Conservation (phyloP, 2,329 filamentous ascomycete genomes). For the Lachnellula willkommii region DNA sequence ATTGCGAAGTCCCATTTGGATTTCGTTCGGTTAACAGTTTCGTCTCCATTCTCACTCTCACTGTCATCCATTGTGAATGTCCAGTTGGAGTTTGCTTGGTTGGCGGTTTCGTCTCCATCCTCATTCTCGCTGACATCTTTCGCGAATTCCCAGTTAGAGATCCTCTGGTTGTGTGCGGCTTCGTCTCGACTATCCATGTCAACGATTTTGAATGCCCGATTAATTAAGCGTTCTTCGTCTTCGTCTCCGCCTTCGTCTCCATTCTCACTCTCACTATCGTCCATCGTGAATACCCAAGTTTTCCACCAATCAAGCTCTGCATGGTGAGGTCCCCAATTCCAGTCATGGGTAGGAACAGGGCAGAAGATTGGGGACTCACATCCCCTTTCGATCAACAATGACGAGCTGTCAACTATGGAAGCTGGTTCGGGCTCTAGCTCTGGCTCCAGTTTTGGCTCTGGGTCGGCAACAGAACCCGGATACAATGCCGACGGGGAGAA, state of each 20-base stretch:
- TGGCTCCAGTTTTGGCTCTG: too few relatives aligned
- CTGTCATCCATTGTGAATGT: not conserved
- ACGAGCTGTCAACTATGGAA: too few relatives aligned
- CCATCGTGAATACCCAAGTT: not conserved
- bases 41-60: not conserved
- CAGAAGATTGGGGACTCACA: not conserved
- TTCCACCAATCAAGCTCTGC: not conserved
- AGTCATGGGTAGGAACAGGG: not conserved
- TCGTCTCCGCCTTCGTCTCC: not conserved
- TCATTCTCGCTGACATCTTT: too few relatives aligned
- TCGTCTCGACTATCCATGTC: too few relatives aligned
- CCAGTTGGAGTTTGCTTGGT: not conserved
- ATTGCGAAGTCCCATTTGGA: too few relatives aligned
- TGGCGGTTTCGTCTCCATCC: too few relatives aligned
- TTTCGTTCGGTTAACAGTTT: not conserved
- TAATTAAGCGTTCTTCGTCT: not conserved
- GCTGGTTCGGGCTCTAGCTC: too few relatives aligned
- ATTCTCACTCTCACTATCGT: not conserved
- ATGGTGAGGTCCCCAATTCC: not conserved
- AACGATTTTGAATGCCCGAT: not conserved
- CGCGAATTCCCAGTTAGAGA: too few relatives aligned
- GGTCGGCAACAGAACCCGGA: too few relatives aligned
- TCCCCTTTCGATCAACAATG: too few relatives aligned
- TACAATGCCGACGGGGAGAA: too few relatives aligned
- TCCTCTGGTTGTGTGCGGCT: too few relatives aligned